Evolutionary conservation across 768 basidiomycete genomes (phyloP).

Genomic region (Boletus insuetus): DNA sequence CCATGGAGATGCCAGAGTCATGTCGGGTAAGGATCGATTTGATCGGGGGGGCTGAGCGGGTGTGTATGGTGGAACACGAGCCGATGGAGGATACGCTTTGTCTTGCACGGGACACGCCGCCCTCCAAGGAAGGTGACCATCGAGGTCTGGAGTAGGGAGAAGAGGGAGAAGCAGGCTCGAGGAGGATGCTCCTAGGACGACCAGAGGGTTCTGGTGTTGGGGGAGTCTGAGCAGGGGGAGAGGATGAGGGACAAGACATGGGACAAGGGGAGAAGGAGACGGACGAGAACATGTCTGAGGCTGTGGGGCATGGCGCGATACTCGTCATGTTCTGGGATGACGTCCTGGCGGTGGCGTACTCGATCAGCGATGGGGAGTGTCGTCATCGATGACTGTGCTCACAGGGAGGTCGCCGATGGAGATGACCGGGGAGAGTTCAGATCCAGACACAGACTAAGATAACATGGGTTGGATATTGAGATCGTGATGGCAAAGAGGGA

Average conservation of each 20-base stretch:
- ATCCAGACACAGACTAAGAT: neutral
- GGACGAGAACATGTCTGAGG: constrained; percentile 29
- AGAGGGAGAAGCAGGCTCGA: constrained; percentile 19
- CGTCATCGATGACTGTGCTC: constrained; percentile 22
- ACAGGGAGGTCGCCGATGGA: constrained; percentile 26
- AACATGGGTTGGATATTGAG: neutral
- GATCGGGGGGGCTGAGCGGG: constrained; percentile 24
- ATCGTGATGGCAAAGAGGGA: neutral
- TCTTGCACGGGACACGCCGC: constrained; percentile 24
- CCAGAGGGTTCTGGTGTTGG: constrained; percentile 12
- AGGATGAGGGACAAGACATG: constrained; percentile 8
- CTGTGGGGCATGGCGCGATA: constrained; percentile 29
- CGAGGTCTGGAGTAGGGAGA: constrained; percentile 20
- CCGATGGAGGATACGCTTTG: constrained; percentile 41
- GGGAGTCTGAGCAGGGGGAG: constrained; percentile 18
- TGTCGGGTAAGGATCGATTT: constrained; percentile 61
- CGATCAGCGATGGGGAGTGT: constrained; percentile 20
- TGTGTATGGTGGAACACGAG: constrained; percentile 30
- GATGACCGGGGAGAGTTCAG: neutral
- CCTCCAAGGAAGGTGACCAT: constrained; percentile 19
- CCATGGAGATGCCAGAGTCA: constrained; percentile 46
- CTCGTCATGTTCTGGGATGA: constrained; percentile 28
- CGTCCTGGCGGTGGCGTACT: constrained; percentile 23
- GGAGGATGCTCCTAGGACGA: constrained; percentile 25
- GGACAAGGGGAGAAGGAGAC: constrained; percentile 5